Percentiles rank a stretch among this genome's conserved stretches.
Evolutionary conservation across 1,284 basidiomycete species (phyloP).

Genomic region (Athelia psychrophila): DNA sequence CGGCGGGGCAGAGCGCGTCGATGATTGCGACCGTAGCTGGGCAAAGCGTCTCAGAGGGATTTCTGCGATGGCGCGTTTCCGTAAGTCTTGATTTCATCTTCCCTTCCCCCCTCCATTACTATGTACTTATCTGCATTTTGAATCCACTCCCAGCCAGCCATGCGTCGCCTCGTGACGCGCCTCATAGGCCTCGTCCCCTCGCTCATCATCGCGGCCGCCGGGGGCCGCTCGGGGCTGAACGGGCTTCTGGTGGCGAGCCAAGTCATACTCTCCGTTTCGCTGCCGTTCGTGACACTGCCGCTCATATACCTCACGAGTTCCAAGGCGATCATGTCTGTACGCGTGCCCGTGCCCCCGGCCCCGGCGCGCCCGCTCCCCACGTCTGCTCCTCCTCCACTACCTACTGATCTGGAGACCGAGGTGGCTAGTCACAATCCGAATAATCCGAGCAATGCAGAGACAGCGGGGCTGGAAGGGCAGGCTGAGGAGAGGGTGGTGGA

Average conservation of each 20-base stretch:
- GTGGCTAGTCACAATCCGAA: too few species aligned
- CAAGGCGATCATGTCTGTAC: conserved; percentile 53
- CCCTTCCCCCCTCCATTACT: too few species aligned
- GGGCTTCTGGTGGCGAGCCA: conserved; percentile 77
- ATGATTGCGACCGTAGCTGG: conserved; percentile 84
- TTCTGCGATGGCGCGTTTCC: conserved; percentile 78
- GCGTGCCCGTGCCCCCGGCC: too few species aligned
- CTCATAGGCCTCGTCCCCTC: conserved; percentile 74
- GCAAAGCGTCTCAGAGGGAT: conserved; percentile 82
- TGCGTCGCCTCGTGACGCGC: conserved; percentile 73
- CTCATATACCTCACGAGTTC: conserved; percentile 64
- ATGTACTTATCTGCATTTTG: not conserved
- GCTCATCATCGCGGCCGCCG: conserved; percentile 62
- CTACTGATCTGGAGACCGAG: too few species aligned
- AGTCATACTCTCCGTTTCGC: conserved; percentile 71
- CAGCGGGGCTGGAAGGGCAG: too few species aligned
- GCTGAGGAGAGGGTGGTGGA: too few species aligned
- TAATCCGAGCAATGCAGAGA: too few species aligned
- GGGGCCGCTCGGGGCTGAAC: conserved; percentile 69
- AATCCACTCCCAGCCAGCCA: conserved; percentile 52
- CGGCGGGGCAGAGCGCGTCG: conserved; percentile 78
- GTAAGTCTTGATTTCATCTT: conserved; percentile 38
- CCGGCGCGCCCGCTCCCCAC: too few species aligned
- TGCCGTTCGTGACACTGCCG: conserved; percentile 76
- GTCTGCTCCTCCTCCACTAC: too few species aligned